Percentiles rank a stretch among this genome's conserved stretches.
Evolutionary conservation across 352 stramenopile species (phyloP).

Genomic region (Pythium monospermum): DNA sequence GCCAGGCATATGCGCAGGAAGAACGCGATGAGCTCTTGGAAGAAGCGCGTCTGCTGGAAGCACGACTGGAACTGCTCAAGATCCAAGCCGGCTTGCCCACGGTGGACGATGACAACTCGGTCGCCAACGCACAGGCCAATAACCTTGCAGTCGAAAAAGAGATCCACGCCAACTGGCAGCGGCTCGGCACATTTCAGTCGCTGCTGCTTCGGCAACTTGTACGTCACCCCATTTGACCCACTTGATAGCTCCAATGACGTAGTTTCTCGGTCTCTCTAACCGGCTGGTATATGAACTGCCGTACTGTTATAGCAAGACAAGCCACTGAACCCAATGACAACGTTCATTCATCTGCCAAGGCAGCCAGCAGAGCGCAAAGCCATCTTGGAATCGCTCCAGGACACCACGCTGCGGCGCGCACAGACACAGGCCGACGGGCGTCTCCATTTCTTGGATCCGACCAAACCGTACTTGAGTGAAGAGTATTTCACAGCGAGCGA

Average conservation of each 20-base stretch:
- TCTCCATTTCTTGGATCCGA: background rate
- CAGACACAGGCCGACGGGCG: constrained; percentile 4
- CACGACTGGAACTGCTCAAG: constrained; percentile 18
- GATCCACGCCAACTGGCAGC: constrained; percentile 16
- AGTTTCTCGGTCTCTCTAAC: background rate
- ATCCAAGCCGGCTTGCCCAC: constrained; percentile 13
- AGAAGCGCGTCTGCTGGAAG: constrained; percentile 7
- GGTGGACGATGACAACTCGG: constrained; percentile 8
- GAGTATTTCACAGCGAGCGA: constrained; percentile 3
- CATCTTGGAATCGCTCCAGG: constrained; percentile 7
- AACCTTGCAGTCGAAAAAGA: constrained; percentile 18
- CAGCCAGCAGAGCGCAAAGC: background rate
- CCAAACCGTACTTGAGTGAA: constrained; percentile 15
- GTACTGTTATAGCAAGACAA: constrained; percentile 15
- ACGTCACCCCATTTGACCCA: background rate
- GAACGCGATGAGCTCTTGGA: constrained; percentile 13
- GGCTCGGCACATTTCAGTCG: constrained; percentile 13
- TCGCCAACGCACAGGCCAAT: constrained; percentile 8
- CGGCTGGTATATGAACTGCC: background rate
- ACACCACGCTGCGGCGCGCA: constrained; percentile 8
- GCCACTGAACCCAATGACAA: constrained; percentile 4
- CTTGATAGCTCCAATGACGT: background rate
- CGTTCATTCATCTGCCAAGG: constrained; percentile 7
- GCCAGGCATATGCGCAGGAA: constrained; percentile 5
- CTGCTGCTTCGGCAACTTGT: constrained; percentile 15